Conservation (phyloP, 1,284 basidiomycete species). For the Earliella scabrosa region DNA sequence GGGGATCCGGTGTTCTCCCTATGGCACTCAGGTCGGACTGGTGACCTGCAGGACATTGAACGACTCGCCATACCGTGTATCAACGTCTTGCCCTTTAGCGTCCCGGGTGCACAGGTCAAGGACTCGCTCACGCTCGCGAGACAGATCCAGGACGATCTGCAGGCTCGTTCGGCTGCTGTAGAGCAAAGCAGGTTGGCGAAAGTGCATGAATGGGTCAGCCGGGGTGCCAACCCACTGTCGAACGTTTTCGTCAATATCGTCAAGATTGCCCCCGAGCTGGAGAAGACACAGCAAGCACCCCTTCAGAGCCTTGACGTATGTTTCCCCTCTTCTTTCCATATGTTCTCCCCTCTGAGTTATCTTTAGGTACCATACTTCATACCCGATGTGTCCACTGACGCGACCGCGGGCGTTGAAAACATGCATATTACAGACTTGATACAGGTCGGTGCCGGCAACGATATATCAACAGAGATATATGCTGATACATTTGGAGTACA, state of each 20-base stretch:
- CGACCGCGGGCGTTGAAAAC: not conserved
- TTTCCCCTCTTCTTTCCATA: not conserved
- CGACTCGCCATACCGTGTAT: conserved; percentile 49
- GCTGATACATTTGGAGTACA: conserved; percentile 22
- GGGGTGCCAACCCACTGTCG: conserved; percentile 39
- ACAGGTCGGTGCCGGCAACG: conserved; percentile 12
- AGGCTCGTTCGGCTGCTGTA: conserved; percentile 42
- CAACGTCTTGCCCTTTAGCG: conserved; percentile 50
- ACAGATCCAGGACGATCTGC: conserved; percentile 42
- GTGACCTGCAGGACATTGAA: conserved; percentile 38
- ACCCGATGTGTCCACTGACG: conserved; percentile 15
- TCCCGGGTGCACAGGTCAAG: conserved; percentile 28
- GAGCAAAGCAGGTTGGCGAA: conserved; percentile 47
- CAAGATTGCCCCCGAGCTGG: conserved; percentile 34
- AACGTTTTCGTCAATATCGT: conserved; percentile 55
- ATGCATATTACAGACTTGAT: conserved; percentile 23
- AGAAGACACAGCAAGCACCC: conserved; percentile 2
- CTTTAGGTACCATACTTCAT: conserved; percentile 25
- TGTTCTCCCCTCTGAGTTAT: not conserved
- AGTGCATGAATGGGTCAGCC: conserved; percentile 42
- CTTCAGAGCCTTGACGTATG: conserved; percentile 19
- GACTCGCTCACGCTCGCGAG: conserved; percentile 35
- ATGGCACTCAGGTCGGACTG: conserved; percentile 51
- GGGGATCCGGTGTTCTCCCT: conserved; percentile 46
- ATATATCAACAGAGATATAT: no score